phyloP scores from a whole-genome alignment of 305 asterid species.

The Fraxinus floribunda region DNA sequence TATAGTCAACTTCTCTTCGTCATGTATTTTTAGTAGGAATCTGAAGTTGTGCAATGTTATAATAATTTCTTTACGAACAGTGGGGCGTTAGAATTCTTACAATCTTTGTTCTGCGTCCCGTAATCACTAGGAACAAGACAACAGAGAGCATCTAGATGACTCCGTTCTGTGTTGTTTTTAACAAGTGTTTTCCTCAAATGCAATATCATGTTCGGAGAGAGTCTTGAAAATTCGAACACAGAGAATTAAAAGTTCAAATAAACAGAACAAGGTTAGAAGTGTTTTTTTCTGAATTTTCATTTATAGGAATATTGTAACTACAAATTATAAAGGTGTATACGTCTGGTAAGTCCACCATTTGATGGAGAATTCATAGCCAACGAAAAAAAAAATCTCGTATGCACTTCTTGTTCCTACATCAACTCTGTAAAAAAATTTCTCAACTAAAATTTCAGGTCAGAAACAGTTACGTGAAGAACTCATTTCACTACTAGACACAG shows the following conservation, averaged over 20 bases:
- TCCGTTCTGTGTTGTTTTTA: not conserved
- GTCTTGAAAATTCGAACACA: not conserved
- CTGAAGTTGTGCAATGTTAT: not conserved
- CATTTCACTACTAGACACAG: slow-evolving; percentile 37
- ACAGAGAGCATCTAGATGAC: not conserved
- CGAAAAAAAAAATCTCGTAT: not conserved
- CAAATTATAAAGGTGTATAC: not conserved
- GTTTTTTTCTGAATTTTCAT: not conserved
- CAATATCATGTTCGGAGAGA: not conserved
- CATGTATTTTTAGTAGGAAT: not conserved
- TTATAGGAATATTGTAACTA: not conserved
- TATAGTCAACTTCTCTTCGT: not conserved
- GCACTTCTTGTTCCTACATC: not conserved
- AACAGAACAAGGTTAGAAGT: not conserved
- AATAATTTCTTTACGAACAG: not conserved
- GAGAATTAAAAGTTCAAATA: not conserved
- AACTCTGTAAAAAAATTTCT: not conserved
- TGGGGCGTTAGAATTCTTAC: not conserved
- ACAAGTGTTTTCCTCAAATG: not conserved
- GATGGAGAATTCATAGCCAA: not conserved
- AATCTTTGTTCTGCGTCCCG: not conserved
- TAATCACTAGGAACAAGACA: not conserved
- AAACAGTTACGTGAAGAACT: slow-evolving; percentile 13
- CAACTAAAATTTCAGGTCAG: not conserved
- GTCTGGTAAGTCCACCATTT: not conserved